Evolutionary conservation across 164 flowering plant genomes (phyloP), one percentile per base, ranked within the genome.

Genomic region (Macadamia tetraphylla): DNA sequence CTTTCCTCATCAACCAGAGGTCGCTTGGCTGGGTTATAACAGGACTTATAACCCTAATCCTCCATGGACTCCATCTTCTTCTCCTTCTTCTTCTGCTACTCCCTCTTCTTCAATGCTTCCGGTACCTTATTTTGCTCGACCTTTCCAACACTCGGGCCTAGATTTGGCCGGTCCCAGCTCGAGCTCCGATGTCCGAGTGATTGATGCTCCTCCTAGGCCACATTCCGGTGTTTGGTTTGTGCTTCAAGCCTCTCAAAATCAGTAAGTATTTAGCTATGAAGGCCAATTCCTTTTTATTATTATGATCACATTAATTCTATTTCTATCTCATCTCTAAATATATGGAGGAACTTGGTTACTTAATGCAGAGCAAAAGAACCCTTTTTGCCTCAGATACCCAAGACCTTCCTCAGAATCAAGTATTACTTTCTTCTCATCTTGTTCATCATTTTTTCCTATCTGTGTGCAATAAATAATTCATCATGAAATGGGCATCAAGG

Each of bases 331-430:
- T 46, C 3, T 46, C 51, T 3, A 46, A 8, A 9, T 44, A 58
- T 35, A 64, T 68, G 5, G 48, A 63, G 71, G 51, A 58, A 68
- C 31, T 60, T 60, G 70, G 63, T 42, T 77, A 76, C 1, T 70
- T 35, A 70, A 67, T 83, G 85, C 92, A 94, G 99, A 77, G 73
- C 74, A 31, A 84, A 74, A 71, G 91, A 92, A 75, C 94, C 97
- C 4, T 85, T 80, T 79, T 82, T 94, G 88, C 97, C 98, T 62
- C 99, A 94, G 70, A 82, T 92, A 80, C 77, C 92, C 56, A 94
- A 90, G 85, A 90, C 86, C 86, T 94, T 82, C 82, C 80, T 94
- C 13, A 84, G 99, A 78, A 92, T 92, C 82, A 90, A 90, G 99
- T 94, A 12, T 53, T 17, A 85, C 75, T 23, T 13, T 73, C 51